Evolutionary conservation across 169 alveolate genomes (phyloP), one percentile per base, ranked within the genome.

Genomic region (Plasmodium gonderi): DNA sequence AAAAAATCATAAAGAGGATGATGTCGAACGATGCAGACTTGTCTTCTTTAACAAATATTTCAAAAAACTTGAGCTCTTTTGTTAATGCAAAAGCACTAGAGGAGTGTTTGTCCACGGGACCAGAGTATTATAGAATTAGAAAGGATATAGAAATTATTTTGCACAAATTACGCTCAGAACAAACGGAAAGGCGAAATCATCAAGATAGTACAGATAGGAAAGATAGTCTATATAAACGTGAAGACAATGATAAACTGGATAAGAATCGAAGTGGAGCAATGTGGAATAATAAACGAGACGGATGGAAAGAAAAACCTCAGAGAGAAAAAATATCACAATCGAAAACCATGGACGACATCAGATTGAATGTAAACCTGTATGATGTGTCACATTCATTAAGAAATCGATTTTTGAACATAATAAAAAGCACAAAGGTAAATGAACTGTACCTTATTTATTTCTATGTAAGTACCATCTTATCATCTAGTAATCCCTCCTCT

Each of bases 31-130:
- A 77, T 8, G 91, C 74, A 9, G 94, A 90, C 49, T 65, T 77
- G 49, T 6, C 76, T 44, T 90, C 94, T 1, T 47, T 90, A 38
- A 90, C 94, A 17, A 90, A 45, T 9, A 90, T 90, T 8, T 90
- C 94, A 3, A 90, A 79, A 64, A 89, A 90, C 38, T 29, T 90
- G 20, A 36, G 91, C 26, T 67, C 42, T 51, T 77, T 76, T 64
- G 94, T 90, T 4, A 90, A 90, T 49, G 94, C 94, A 26, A 42
- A 68, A 54, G 65, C 94, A 31, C 80, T 90, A 49, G 94, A 90
- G 65, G 94, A 90, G 74, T 90, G 94, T 47, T 90, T 90, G 74
- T 90, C 94, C 5, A 90, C 94, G 0, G 94, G 94, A 6, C 91
- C 94, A 2, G 94, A 90, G 40, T 90, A 90, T 69, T 90, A 90